These are phyloP conservation scores for Penicillium sp. DNA, from an alignment of 2,329 filamentous ascomycete genomes.

Conservation along the genomic window DNA sequence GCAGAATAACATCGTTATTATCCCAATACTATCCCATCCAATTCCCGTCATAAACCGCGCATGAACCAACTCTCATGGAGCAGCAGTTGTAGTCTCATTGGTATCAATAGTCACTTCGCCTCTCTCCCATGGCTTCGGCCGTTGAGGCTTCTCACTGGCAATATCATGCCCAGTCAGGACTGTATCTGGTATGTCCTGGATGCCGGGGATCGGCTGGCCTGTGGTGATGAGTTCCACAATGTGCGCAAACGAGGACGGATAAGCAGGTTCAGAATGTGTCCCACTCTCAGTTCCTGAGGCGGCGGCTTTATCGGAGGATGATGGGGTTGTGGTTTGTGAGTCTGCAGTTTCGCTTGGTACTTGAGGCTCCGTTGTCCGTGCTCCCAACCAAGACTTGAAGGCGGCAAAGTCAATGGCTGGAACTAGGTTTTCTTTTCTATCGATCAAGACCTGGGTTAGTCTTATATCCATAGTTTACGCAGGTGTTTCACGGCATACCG, in stretches of 20 bases:
- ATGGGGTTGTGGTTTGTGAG: slow-evolving; percentile 4
- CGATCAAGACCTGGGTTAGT: background rate
- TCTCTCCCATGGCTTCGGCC: slow-evolving; percentile 78
- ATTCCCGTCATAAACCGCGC: background rate
- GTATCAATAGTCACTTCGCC: slow-evolving; percentile 33
- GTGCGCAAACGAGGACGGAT: slow-evolving; percentile 77
- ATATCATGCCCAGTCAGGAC: slow-evolving; percentile 67
- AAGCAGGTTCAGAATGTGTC: slow-evolving; percentile 51
- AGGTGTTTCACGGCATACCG: slow-evolving; percentile 30
- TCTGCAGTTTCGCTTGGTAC: background rate
- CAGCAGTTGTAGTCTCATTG: slow-evolving; percentile 6
- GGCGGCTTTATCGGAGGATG: slow-evolving; percentile 7
- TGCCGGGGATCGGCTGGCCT: slow-evolving; percentile 79
- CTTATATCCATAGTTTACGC: background rate
- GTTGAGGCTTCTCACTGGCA: slow-evolving; percentile 49
- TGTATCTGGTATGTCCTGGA: slow-evolving; percentile 79
- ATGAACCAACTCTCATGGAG: background rate
- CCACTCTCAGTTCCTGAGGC: slow-evolving; percentile 7
- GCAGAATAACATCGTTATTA: slow-evolving; percentile 15
- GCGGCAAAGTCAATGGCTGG: slow-evolving; percentile 59
- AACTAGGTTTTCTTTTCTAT: slow-evolving; percentile 38
- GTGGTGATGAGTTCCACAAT: slow-evolving; percentile 81
- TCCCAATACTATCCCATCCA: slow-evolving; percentile 7
- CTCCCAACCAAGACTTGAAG: slow-evolving; percentile 62
- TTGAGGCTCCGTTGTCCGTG: slow-evolving; percentile 11